Evolutionary conservation across 1,284 basidiomycete genomes (phyloP).

Genomic region (Mycosarcoma mackinlayi): DNA sequence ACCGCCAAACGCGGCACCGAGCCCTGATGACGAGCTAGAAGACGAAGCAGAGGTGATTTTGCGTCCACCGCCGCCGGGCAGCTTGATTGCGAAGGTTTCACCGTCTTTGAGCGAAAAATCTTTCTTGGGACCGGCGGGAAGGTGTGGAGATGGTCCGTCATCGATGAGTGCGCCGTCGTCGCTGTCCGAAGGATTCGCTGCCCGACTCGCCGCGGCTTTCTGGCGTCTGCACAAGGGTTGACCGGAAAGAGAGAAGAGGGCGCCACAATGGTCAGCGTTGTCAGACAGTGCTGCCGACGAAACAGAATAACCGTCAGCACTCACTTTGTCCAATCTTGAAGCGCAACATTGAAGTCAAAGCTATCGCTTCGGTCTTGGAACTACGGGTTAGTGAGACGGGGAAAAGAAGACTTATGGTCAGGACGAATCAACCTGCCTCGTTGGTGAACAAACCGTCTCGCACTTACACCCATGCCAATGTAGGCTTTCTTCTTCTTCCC

Average conservation of each 20-base stretch:
- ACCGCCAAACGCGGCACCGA: slow-evolving; percentile 25
- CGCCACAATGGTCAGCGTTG: not conserved
- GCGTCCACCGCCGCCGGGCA: slow-evolving; percentile 47
- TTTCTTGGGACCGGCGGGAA: slow-evolving; percentile 78
- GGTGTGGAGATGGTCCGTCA: slow-evolving; percentile 60
- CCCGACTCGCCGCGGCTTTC: slow-evolving; percentile 43
- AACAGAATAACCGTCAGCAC: slow-evolving; percentile 23
- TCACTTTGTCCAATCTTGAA: slow-evolving; percentile 94
- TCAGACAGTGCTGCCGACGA: not conserved
- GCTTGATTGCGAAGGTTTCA: slow-evolving; percentile 79
- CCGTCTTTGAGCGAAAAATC: slow-evolving; percentile 97
- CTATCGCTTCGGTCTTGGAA: slow-evolving; percentile 63
- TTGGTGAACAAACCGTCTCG: not conserved
- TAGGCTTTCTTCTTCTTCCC: slow-evolving; percentile 59
- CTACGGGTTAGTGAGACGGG: slow-evolving; percentile 35
- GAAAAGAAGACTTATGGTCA: not conserved
- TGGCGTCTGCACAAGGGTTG: slow-evolving; percentile 39
- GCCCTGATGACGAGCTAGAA: slow-evolving; percentile 17
- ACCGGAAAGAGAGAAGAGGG: not conserved
- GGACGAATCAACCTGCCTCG: not conserved
- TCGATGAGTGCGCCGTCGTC: slow-evolving; percentile 18
- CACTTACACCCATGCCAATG: slow-evolving; percentile 66
- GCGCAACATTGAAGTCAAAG: slow-evolving; percentile 72
- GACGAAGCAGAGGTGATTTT: slow-evolving; percentile 40
- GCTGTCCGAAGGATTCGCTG: slow-evolving; percentile 22